These are phyloP conservation scores for Globisporangium nodosum DNA, from an alignment of 352 stramenopile genomes.

Conservation along the genomic window DNA sequence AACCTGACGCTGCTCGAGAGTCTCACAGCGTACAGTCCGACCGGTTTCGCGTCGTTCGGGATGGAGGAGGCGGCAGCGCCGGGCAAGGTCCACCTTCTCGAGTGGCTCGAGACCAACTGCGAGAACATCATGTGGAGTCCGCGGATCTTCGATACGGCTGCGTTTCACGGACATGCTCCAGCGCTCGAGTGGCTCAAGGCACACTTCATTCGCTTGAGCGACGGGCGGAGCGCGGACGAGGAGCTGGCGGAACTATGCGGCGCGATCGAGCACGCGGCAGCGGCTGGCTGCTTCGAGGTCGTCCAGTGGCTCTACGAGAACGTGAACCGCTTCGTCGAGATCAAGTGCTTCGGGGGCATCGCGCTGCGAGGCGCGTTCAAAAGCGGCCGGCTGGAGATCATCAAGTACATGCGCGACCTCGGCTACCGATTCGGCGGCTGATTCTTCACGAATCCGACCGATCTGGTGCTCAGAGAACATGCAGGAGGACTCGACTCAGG, in stretches of 20 bases:
- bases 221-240: neutral
- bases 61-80: neutral
- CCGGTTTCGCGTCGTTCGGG: neutral
- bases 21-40: neutral
- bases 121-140: neutral
- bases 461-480: neutral
- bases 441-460: neutral
- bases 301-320: constrained; percentile 6
- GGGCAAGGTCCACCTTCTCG: constrained; percentile 4
- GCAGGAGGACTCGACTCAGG: no score
- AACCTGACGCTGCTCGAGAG: constrained; percentile 1
- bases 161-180: neutral
- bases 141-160: neutral
- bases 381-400: neutral
- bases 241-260: neutral
- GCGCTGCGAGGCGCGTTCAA: neutral
- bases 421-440: neutral
- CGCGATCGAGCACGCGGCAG: neutral
- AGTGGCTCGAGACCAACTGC: neutral
- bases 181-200: neutral
- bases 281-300: neutral
- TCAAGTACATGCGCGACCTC: neutral
- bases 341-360: neutral
- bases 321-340: neutral
- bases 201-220: neutral